These are phyloP conservation scores for Ajuga chamaepitys DNA, from an alignment of 257 asterid genomes.

Conservation along the genomic window DNA sequence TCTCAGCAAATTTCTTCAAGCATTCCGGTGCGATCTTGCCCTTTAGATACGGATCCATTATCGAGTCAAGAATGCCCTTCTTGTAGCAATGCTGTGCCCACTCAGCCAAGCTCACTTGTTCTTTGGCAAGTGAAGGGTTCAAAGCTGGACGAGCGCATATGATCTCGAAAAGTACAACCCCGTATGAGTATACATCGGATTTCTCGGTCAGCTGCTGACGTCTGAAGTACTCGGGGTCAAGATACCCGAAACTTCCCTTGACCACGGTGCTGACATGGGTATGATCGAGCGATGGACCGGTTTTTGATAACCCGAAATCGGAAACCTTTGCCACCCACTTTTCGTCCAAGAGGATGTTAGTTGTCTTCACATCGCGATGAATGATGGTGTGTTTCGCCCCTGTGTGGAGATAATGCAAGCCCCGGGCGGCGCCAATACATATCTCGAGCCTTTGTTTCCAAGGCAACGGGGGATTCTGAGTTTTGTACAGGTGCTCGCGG, in stretches of 20 bases:
- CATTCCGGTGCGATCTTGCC: conserved; percentile 89
- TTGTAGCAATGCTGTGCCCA: conserved; percentile 80
- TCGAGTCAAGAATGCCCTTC: conserved; percentile 72
- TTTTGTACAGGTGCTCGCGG: conserved; percentile 85
- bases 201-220: conserved; percentile 84
- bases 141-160: conserved; percentile 77
- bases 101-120: conserved; percentile 87
- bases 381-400: conserved; percentile 86
- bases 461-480: conserved; percentile 76
- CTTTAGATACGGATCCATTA: conserved; percentile 75
- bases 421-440: conserved; percentile 87
- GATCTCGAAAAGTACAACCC: conserved; percentile 75
- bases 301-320: conserved; percentile 81
- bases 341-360: conserved; percentile 85
- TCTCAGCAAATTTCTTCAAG: conserved; percentile 75
- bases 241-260: conserved; percentile 81
- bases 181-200: conserved; percentile 75
- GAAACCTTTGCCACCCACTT: conserved; percentile 93
- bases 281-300: conserved; percentile 81
- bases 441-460: conserved; percentile 95
- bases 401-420: conserved; percentile 82
- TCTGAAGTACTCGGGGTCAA: conserved; percentile 86
- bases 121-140: conserved; percentile 77
- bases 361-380: conserved; percentile 89
- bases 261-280: conserved; percentile 92